Base-by-base conservation (phyloP, 768 basidiomycete species). In the Tricholoma flavovirens region DNA sequence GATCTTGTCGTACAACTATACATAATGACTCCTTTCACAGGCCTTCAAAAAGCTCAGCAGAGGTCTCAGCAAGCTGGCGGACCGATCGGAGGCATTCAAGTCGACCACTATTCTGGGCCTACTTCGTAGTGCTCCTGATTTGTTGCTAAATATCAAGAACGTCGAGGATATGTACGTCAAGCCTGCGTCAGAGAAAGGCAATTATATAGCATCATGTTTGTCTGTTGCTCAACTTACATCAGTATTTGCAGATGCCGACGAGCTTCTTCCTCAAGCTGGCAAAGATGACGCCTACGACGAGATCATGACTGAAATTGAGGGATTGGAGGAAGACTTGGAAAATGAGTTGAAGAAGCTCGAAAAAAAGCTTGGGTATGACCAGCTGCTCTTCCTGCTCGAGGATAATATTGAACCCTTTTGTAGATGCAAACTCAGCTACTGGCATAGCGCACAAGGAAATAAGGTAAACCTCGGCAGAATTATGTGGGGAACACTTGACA, bases 211-310 rank as follows among this genome's bases (percentile, higher is more conserved):
- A 7, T n/a, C 0, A 53, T 56, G 58, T 24, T 1, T 36, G 17
- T 32, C 24, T 14, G 32, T 58, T 33, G 22, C 42, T 60, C 19
- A 29, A 29, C 11, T 52, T 5, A 14, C 49, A 29, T 40, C 19
- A 38, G 9, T 35, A 19, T 54, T 61, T 32, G n/a, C 55, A 88
- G 86, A 82, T 59, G 71, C 70, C 50, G 82, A 85, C 63, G 84
- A 88, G 59, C 78, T 98, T 2, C 72, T 91, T 15, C 97, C 97
- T 2, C 77, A 80, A 52, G 77, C 82, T n/a, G 95, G 94, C 21
- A 90, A 90, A 62, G 93, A 98, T 61, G 83, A 87, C 22, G 84
- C 77, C 40, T 98, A 92, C 62, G 96, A 98, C 67, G 77, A 74
- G 14, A 80, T 95, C 40, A 81, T 83, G 68, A 71, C 75, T 26